Conservation (phyloP, 2,329 filamentous ascomycete species). For the Aspergillus fijiensis region DNA sequence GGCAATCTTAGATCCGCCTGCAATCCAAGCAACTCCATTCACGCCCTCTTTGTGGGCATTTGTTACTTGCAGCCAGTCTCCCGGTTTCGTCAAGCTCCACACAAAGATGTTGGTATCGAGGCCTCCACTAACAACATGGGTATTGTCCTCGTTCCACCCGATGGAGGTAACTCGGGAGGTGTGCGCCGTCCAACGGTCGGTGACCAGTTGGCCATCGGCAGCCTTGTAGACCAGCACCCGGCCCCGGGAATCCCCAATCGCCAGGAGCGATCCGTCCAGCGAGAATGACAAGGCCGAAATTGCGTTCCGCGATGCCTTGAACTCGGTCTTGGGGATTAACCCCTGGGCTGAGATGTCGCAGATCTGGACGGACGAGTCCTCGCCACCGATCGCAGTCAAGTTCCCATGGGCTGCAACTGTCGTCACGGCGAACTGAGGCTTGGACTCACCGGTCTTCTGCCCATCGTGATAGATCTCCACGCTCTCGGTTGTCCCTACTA, state of each 20-base stretch:
- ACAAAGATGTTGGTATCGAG: slow-evolving; percentile 91
- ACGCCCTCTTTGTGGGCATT: slow-evolving; percentile 98
- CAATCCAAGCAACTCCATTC: slow-evolving; percentile 79
- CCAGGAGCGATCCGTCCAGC: slow-evolving; percentile 70
- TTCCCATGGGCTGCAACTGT: slow-evolving; percentile 68
- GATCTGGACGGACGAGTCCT: slow-evolving; percentile 72
- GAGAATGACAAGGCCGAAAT: slow-evolving; percentile 86
- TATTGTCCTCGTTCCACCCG: slow-evolving; percentile 75
- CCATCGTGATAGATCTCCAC: slow-evolving; percentile 61
- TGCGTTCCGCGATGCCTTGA: slow-evolving; percentile 67
- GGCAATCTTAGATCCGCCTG: slow-evolving; percentile 64
- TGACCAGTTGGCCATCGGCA: slow-evolving; percentile 67
- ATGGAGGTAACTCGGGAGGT: slow-evolving; percentile 66
- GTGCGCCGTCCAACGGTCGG: slow-evolving; percentile 75
- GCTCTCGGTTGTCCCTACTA: slow-evolving; percentile 60
- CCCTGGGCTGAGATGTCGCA: slow-evolving; percentile 63
- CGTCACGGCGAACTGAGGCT: slow-evolving; percentile 65
- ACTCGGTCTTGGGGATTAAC: slow-evolving; percentile 54
- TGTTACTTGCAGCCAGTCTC: slow-evolving; percentile 75
- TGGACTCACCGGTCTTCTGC: slow-evolving; percentile 58
- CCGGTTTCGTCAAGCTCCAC: slow-evolving; percentile 83
- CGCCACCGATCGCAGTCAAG: slow-evolving; percentile 72
- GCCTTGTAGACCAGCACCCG: slow-evolving; percentile 82
- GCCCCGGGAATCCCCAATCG: slow-evolving; percentile 77
- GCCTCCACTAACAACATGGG: slow-evolving; percentile 77